A percentile compares a stretch with the other conserved stretches of the same genome.
Conservation (phyloP, 805 yeast genomes). For the Jamesozyma rosinii region DNA sequence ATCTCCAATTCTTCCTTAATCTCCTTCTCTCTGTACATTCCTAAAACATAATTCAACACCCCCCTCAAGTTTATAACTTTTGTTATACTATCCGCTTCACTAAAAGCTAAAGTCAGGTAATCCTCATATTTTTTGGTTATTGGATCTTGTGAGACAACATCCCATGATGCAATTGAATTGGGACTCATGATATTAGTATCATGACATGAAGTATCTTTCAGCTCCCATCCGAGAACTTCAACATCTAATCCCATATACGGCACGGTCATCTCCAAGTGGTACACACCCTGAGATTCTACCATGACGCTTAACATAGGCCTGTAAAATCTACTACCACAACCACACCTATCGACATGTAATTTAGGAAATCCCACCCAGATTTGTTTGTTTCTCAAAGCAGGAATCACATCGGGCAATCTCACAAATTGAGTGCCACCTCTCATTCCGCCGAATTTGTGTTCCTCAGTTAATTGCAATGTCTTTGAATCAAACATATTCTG, state of each 20-base stretch:
- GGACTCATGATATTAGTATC: conserved; percentile 12
- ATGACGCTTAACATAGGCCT: conserved; percentile 15
- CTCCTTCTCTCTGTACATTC: conserved; percentile 22
- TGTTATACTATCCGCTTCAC: conserved; percentile 34
- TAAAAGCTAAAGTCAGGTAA: conserved; percentile 32
- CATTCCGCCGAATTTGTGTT: conserved; percentile 9
- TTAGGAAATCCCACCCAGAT: conserved; percentile 20
- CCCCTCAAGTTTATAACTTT: conserved; percentile 32
- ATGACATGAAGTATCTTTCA: conserved; percentile 9
- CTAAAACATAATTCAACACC: conserved; percentile 31
- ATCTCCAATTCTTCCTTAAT: conserved; percentile 9
- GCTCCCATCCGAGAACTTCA: conserved; percentile 12
- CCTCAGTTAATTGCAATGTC: conserved; percentile 6
- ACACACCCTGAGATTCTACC: conserved; percentile 12
- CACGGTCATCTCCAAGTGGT: conserved; percentile 13
- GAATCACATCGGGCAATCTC: conserved; percentile 11
- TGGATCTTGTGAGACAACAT: conserved; percentile 11
- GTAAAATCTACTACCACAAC: conserved; percentile 13
- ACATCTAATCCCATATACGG: conserved; percentile 12
- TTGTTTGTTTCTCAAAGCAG: conserved; percentile 11
- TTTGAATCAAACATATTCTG: conserved; percentile 10
- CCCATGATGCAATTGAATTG: conserved; percentile 16
- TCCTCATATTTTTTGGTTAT: conserved; percentile 25
- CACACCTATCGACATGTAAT: conserved; percentile 12
- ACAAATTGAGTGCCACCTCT: conserved; percentile 6